A percentile compares a stretch with the other conserved stretches of the same genome.
Conservation (phyloP, 768 basidiomycete genomes). For the Tulasnella sp. region DNA sequence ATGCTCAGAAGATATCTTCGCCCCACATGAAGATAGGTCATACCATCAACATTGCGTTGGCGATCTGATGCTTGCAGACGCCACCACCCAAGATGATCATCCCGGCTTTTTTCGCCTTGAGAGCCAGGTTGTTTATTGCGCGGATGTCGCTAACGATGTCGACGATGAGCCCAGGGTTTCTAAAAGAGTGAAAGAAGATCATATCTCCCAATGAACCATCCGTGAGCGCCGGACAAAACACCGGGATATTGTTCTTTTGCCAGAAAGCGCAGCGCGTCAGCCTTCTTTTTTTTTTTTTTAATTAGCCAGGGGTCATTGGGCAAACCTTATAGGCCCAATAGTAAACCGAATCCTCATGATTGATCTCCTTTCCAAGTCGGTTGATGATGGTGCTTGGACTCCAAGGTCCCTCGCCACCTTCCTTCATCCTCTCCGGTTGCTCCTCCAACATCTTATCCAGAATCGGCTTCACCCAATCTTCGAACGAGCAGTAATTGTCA, state of each 20-base stretch:
- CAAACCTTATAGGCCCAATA: constrained; percentile 98
- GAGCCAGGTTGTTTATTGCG: constrained; percentile 73
- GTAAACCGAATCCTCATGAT: constrained; percentile 94
- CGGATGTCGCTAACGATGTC: constrained; percentile 96
- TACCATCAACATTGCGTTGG: constrained; percentile 99
- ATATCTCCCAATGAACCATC: constrained; percentile 98
- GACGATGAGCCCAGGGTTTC: constrained; percentile 67
- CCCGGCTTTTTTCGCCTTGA: constrained; percentile 78
- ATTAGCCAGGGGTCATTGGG: no score
- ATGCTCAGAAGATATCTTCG: background rate
- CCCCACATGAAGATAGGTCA: constrained; percentile 21
- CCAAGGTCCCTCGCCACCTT: constrained; percentile 55
- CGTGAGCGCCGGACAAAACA: constrained; percentile 96
- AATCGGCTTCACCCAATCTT: constrained; percentile 97
- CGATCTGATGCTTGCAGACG: constrained; percentile 98
- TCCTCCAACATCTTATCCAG: constrained; percentile 84
- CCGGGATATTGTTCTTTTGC: constrained; percentile 87
- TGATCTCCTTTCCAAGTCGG: constrained; percentile 91
- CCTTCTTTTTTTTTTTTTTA: no score
- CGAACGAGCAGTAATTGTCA: constrained; percentile 98
- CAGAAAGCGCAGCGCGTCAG: background rate
- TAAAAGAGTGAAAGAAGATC: constrained; percentile 98
- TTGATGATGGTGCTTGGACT: constrained; percentile 89
- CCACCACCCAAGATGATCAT: constrained; percentile 98
- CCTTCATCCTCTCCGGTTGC: constrained; percentile 40